A percentile compares a stretch with the other conserved stretches of the same genome.
phyloP scores from a whole-genome alignment of 192 early-diverging fungal genomes.

The Spizellomyces punctatus region DNA sequence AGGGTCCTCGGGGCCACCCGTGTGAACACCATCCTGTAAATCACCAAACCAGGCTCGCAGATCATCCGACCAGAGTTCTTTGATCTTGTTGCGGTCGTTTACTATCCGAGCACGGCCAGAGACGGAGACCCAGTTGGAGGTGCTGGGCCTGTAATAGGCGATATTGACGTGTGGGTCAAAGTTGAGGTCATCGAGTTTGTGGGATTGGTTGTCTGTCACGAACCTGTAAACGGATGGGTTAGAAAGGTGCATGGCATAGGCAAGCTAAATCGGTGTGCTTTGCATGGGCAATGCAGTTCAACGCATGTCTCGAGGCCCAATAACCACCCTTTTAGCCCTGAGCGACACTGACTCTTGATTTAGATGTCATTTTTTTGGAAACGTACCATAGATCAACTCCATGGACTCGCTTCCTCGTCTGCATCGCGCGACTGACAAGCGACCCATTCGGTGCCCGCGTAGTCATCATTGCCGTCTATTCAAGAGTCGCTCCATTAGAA shows the following conservation, averaged over 20 bases:
- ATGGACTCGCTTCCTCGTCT: constrained; percentile 2
- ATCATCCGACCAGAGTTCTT: constrained; percentile 40
- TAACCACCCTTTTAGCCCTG: background rate
- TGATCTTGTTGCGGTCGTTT: constrained; percentile 45
- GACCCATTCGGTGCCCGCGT: constrained; percentile 40
- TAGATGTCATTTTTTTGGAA: background rate
- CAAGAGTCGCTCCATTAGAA: background rate
- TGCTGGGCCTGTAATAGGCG: constrained; percentile 36
- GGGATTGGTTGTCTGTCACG: constrained; percentile 45
- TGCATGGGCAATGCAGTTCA: no score
- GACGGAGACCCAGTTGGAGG: constrained; percentile 49
- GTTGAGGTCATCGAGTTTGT: constrained; percentile 50
- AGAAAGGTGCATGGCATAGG: no score
- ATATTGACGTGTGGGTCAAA: constrained; percentile 50
- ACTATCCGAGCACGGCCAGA: constrained; percentile 41
- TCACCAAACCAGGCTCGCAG: constrained; percentile 50
- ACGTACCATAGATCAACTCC: constrained; percentile 45
- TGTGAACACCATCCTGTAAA: constrained; percentile 48
- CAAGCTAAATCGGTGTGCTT: no score
- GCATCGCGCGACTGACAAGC: constrained; percentile 41
- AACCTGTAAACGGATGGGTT: constrained; percentile 20
- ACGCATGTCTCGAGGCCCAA: no score
- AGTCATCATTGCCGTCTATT: constrained; percentile 48
- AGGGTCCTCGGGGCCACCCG: constrained; percentile 48
- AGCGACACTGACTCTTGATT: background rate